A percentile compares a stretch with the other conserved stretches of the same genome.
phyloP scores from a whole-genome alignment of 2,329 filamentous ascomycete species.

The Penicillium sp. region DNA sequence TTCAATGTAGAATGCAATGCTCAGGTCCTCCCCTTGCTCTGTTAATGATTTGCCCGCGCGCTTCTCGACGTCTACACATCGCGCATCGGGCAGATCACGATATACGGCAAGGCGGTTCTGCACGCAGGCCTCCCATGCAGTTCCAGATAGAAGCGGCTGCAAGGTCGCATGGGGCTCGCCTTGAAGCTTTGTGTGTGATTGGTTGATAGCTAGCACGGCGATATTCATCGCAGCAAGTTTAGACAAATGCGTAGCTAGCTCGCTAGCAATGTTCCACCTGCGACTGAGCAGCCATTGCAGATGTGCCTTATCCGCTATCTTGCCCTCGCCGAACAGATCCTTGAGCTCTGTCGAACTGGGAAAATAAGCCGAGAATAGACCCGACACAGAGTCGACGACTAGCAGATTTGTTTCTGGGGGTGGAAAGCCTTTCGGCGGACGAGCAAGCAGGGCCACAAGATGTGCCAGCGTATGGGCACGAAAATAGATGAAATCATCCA shows the following conservation, averaged over 20 bases:
- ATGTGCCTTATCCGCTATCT: conserved; percentile 42
- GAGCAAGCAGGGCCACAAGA: conserved; percentile 67
- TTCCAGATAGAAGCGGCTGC: conserved; percentile 68
- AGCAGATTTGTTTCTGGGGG: conserved; percentile 63
- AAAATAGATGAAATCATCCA: conserved; percentile 62
- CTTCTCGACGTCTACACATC: conserved; percentile 64
- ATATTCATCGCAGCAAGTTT: conserved; percentile 71
- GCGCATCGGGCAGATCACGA: conserved; percentile 61
- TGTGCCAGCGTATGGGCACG: conserved; percentile 58
- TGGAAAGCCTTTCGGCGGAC: conserved; percentile 62
- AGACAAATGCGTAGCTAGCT: conserved; percentile 58
- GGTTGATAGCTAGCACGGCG: conserved; percentile 71
- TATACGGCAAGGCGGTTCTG: conserved; percentile 72
- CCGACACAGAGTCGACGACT: conserved; percentile 73
- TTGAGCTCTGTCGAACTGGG: conserved; percentile 53
- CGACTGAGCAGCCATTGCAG: conserved; percentile 35
- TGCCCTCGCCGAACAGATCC: conserved; percentile 25
- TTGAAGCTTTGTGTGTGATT: conserved; percentile 78
- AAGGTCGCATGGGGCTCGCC: conserved; percentile 63
- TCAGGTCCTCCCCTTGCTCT: conserved; percentile 26
- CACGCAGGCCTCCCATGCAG: conserved; percentile 75
- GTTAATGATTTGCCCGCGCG: conserved; percentile 51
- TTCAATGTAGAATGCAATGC: conserved; percentile 42
- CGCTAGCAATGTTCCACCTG: conserved; percentile 61
- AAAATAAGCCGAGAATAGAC: conserved; percentile 71